phyloP scores from a whole-genome alignment of 495 filamentous ascomycete species.

The Penicillium arizonense region DNA sequence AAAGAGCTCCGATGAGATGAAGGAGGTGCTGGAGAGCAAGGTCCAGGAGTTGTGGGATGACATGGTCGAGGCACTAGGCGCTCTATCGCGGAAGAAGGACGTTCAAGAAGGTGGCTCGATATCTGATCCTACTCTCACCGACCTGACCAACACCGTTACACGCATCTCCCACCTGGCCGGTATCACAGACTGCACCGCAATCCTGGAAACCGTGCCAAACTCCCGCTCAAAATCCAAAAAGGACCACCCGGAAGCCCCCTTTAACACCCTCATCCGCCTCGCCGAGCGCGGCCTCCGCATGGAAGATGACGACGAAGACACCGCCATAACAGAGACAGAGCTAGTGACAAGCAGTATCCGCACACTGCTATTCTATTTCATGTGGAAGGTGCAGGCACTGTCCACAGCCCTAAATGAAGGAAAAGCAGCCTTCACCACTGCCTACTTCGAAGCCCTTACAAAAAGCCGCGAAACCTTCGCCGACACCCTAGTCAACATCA shows the following conservation, averaged over 20 bases:
- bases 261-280: slow-evolving; percentile 67
- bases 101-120: slow-evolving; percentile 62
- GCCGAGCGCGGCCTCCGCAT: slow-evolving; percentile 62
- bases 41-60: slow-evolving; percentile 83
- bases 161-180: slow-evolving; percentile 81
- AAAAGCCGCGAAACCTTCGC: slow-evolving; percentile 53
- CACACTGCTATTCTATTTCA: slow-evolving; percentile 80
- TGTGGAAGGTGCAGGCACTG: slow-evolving; percentile 77
- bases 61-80: slow-evolving; percentile 64
- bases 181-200: slow-evolving; percentile 70
- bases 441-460: slow-evolving; percentile 42
- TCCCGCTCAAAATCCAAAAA: slow-evolving; percentile 49
- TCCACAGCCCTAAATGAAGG: slow-evolving; percentile 35
- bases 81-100: slow-evolving; percentile 65
- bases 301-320: slow-evolving; percentile 58
- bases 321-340: slow-evolving; percentile 70
- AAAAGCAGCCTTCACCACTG: slow-evolving; percentile 51
- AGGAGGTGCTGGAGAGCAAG: slow-evolving; percentile 78
- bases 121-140: slow-evolving; percentile 56
- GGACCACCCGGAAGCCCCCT: slow-evolving; percentile 45
- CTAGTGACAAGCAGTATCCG: slow-evolving; percentile 70
- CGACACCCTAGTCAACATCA: slow-evolving; percentile 60
- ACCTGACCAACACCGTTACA: slow-evolving; percentile 74
- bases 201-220: slow-evolving; percentile 60
- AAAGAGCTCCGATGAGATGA: slow-evolving; percentile 78